phyloP scores from a whole-genome alignment of 1,284 basidiomycete genomes.

The Cryptococcus sp. region DNA sequence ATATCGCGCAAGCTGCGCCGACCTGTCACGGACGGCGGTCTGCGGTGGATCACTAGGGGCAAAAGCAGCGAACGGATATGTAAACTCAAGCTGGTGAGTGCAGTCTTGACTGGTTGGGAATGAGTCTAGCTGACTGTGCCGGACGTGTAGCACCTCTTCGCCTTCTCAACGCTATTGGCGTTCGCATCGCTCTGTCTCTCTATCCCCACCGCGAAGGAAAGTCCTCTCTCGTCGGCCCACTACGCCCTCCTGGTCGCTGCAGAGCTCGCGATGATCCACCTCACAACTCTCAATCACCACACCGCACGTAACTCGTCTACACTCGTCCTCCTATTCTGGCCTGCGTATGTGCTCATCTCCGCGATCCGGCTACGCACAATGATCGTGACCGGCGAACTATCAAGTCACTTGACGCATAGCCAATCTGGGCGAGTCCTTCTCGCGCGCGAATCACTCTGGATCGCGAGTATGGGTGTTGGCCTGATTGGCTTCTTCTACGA shows the following conservation, averaged over 20 bases:
- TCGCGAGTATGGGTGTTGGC: slow-evolving; percentile 59
- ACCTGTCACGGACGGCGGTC: slow-evolving; percentile 19
- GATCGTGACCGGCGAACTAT: slow-evolving; percentile 45
- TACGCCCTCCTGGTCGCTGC: slow-evolving; percentile 41
- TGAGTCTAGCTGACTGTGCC: slow-evolving; percentile 35
- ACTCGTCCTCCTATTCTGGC: slow-evolving; percentile 80
- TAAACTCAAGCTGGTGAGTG: slow-evolving; percentile 65
- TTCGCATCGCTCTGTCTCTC: slow-evolving; percentile 61
- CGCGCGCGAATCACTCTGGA: slow-evolving; percentile 46
- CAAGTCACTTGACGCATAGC: slow-evolving; percentile 23
- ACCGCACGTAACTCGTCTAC: slow-evolving; percentile 76
- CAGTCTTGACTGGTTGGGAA: slow-evolving; percentile 47
- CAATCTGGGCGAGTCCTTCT: slow-evolving; percentile 34
- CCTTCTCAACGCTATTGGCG: slow-evolving; percentile 54
- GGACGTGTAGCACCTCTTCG: slow-evolving; percentile 43
- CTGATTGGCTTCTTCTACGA: slow-evolving; percentile 68
- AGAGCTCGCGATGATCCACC: slow-evolving; percentile 40
- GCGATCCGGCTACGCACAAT: slow-evolving; percentile 68
- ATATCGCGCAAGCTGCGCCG: slow-evolving; percentile 40
- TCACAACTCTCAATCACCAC: slow-evolving; percentile 66
- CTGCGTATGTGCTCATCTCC: slow-evolving; percentile 63
- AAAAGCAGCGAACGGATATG: slow-evolving; percentile 60
- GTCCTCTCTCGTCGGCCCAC: slow-evolving; percentile 32
- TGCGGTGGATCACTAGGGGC: slow-evolving; percentile 38
- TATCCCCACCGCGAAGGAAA: slow-evolving; percentile 19